phyloP scores from a whole-genome alignment of 768 basidiomycete genomes.

The Xerocomus spinulosus region DNA sequence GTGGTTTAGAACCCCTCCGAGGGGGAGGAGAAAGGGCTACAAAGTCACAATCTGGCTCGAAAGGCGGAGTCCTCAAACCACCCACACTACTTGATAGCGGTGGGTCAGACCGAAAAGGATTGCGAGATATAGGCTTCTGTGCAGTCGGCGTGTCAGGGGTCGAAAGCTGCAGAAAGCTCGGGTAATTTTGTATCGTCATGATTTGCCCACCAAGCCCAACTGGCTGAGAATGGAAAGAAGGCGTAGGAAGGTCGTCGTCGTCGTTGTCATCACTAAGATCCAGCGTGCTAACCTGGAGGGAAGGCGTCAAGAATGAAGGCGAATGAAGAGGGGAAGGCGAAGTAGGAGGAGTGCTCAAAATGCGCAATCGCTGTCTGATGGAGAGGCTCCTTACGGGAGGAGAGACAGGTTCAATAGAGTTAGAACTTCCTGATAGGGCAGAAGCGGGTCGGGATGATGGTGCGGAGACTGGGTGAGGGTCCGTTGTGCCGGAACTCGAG shows the following conservation, averaged over 20 bases:
- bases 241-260: conserved; percentile 28
- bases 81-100: conserved; percentile 3
- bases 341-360: conserved; percentile 56
- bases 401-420: conserved; percentile 20
- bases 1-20: conserved; percentile 52
- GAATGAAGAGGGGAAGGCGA: conserved; percentile 25
- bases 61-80: conserved; percentile 13
- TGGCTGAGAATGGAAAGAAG: conserved; percentile 11
- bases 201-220: conserved; percentile 57
- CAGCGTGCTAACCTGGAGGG: conserved; percentile 25
- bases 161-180: conserved; percentile 56
- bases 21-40: conserved; percentile 61
- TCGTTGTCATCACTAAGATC: conserved; percentile 21
- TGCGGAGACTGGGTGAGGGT: conserved; percentile 41
- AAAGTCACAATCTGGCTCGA: conserved; percentile 34
- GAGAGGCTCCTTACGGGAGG: conserved; percentile 33
- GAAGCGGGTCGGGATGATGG: conserved; percentile 40
- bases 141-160: conserved; percentile 38
- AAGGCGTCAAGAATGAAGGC: conserved; percentile 20
- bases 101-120: conserved; percentile 26
- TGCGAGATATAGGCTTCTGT: conserved; percentile 17
- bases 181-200: conserved; percentile 45
- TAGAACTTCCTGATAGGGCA: conserved; percentile 34
- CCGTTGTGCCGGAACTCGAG: conserved; percentile 30
- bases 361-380: conserved; percentile 61